Evolutionary conservation across 2,329 filamentous ascomycete species (phyloP).

Genomic region (Colletotrichum cordylinicola): DNA sequence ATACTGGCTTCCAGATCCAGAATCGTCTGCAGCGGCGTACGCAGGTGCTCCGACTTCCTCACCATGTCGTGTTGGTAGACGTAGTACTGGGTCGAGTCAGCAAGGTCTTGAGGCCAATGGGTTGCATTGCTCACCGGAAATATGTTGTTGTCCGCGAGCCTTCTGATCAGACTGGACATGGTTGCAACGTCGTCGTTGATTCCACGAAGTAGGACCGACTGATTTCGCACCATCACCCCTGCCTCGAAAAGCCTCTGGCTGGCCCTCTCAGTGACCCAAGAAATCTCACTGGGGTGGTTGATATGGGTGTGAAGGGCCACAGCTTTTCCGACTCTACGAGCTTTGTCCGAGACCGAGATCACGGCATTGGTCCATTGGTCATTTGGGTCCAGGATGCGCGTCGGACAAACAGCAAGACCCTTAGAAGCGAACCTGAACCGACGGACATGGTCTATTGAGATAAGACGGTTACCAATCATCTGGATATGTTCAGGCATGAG

Average conservation of each 20-base stretch:
- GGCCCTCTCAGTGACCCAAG: conserved; percentile 62
- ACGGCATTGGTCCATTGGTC: conserved; percentile 62
- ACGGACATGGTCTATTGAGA: conserved; percentile 62
- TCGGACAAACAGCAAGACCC: conserved; percentile 64
- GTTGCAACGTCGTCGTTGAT: conserved; percentile 62
- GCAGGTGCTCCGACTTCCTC: conserved; percentile 63
- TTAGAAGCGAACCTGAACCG: conserved; percentile 68
- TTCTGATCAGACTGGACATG: conserved; percentile 59
- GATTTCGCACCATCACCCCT: conserved; percentile 61
- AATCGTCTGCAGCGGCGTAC: conserved; percentile 65
- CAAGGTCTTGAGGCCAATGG: too few relatives aligned
- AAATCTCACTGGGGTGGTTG: conserved; percentile 67
- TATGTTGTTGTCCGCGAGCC: conserved; percentile 61
- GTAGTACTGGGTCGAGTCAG: conserved; percentile 55
- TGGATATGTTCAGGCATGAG: conserved; percentile 57
- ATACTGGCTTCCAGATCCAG: conserved; percentile 63
- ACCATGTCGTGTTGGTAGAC: conserved; percentile 72
- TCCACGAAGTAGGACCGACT: conserved; percentile 63
- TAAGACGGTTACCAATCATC: conserved; percentile 59
- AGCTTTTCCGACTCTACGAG: conserved; percentile 59
- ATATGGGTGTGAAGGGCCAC: conserved; percentile 71
- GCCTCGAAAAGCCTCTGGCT: conserved; percentile 53
- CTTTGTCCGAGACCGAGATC: conserved; percentile 55
- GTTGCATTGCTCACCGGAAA: conserved; percentile 49
- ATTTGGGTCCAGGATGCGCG: conserved; percentile 54